Evolutionary conservation across 148 eudicot genomes (phyloP).

Genomic region (Chenopodium quinoa): DNA sequence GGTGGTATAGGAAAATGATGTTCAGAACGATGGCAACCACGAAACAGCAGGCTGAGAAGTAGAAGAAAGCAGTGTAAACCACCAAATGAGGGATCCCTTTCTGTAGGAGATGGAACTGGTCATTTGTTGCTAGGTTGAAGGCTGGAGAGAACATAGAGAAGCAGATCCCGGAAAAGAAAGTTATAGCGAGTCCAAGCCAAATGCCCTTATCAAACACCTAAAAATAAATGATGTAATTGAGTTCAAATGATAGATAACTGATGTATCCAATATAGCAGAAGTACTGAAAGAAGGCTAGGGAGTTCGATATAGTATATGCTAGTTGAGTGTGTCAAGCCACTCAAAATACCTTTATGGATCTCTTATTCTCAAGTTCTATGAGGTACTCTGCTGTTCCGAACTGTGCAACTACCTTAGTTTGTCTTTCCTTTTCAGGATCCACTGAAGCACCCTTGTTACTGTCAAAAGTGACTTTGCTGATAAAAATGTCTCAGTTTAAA

Average conservation of each 20-base stretch:
- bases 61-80: conserved; percentile 81
- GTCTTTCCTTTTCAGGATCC: conserved; percentile 46
- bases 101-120: conserved; percentile 62
- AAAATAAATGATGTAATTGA: not conserved
- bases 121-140: conserved; percentile 84
- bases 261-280: not conserved
- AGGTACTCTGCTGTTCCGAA: conserved; percentile 76
- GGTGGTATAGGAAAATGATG: conserved; percentile 51
- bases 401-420: conserved; percentile 35
- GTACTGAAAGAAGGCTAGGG: not conserved
- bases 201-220: conserved; percentile 65
- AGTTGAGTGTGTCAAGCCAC: not conserved
- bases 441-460: too few species aligned
- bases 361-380: conserved; percentile 60
- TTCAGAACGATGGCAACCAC: conserved; percentile 53
- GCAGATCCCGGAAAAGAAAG: conserved; percentile 67
- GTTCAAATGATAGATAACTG: too few species aligned
- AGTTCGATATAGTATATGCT: too few species aligned
- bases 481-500: conserved; percentile 7
- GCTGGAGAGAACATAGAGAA: conserved; percentile 80
- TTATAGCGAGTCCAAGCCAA: conserved; percentile 55
- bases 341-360: conserved; percentile 66
- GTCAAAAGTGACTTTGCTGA: too few species aligned
- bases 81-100: conserved; percentile 67
- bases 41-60: conserved; percentile 61